Percentiles rank a stretch among this genome's conserved stretches.
phyloP scores from a whole-genome alignment of 208 protist species.

The Crithidia expoeki region DNA sequence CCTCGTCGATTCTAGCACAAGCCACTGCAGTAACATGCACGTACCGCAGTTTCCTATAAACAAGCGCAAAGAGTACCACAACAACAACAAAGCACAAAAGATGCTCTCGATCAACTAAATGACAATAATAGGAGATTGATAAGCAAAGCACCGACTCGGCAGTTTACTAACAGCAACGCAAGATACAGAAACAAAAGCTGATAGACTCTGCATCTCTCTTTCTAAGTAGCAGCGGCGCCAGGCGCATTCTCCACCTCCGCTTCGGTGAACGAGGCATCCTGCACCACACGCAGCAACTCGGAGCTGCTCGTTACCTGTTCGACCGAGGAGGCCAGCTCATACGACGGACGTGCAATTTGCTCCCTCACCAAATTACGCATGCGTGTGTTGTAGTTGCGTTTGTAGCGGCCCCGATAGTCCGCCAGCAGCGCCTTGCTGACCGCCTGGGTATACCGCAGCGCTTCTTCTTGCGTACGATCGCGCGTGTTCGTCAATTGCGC shows the following conservation, averaged over 20 bases:
- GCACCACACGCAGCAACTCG: constrained; percentile 37
- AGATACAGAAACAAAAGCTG: neutral
- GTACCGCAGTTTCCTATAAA: neutral
- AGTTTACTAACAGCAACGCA: neutral
- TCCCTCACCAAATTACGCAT: constrained; percentile 62
- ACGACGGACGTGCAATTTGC: constrained; percentile 36
- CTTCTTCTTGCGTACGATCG: constrained; percentile 38
- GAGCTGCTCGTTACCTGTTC: constrained; percentile 29
- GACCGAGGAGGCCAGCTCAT: constrained; percentile 28
- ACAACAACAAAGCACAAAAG: too few species aligned
- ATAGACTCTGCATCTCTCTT: neutral
- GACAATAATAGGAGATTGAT: neutral
- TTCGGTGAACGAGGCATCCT: constrained; percentile 30
- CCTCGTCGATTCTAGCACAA: too few species aligned
- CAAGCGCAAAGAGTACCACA: neutral
- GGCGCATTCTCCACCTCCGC: constrained; percentile 1
- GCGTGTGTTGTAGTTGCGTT: constrained; percentile 48
- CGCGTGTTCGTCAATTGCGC: constrained; percentile 37
- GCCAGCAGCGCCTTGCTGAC: constrained; percentile 56
- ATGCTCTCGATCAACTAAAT: neutral
- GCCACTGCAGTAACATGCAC: neutral
- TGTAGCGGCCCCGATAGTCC: constrained; percentile 61
- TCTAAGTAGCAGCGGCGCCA: neutral
- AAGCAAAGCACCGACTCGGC: neutral
- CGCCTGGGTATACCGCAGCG: constrained; percentile 41